A percentile compares a stretch with the other conserved stretches of the same genome.
Evolutionary conservation across 108 stramenopile genomes (phyloP).

Genomic region (Discostella stelligeroides): DNA sequence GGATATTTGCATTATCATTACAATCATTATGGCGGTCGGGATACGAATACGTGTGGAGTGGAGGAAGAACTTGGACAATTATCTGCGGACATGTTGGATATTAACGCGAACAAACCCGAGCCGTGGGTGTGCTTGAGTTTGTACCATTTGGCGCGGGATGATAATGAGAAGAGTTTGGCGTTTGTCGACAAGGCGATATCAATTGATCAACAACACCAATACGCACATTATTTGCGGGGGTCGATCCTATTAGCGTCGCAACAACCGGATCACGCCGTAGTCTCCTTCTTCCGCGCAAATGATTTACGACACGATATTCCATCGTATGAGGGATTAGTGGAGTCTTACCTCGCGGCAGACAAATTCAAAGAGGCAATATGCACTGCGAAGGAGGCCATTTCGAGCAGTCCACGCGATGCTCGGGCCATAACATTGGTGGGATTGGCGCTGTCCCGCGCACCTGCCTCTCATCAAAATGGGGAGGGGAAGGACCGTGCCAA

Average conservation of each 20-base stretch:
- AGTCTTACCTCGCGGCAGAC: conserved; percentile 70
- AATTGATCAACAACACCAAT: conserved; percentile 74
- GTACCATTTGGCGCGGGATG: conserved; percentile 72
- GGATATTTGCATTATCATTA: conserved; percentile 59
- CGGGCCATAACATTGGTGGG: conserved; percentile 82
- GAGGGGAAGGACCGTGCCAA: conserved; percentile 78
- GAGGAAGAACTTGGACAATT: conserved; percentile 64
- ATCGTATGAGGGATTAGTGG: conserved; percentile 82
- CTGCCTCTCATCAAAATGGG: conserved; percentile 34
- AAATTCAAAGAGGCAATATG: conserved; percentile 83
- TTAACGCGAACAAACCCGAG: conserved; percentile 81
- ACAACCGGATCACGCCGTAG: conserved; percentile 77
- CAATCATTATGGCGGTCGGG: conserved; percentile 30
- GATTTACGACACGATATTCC: conserved; percentile 69
- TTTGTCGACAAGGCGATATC: conserved; percentile 85
- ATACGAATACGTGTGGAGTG: conserved; percentile 39
- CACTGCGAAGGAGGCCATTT: conserved; percentile 81
- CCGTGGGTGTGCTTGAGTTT: conserved; percentile 78
- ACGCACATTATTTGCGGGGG: conserved; percentile 73
- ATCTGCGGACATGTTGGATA: conserved; percentile 61
- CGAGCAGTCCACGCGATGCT: conserved; percentile 72
- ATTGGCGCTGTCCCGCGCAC: conserved; percentile 67
- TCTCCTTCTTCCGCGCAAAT: conserved; percentile 80
- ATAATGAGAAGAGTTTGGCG: conserved; percentile 69
- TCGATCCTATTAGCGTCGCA: conserved; percentile 72